These are phyloP conservation scores for Trichoderma sp. DNA, from an alignment of 2,329 filamentous ascomycete genomes.

Conservation along the genomic window DNA sequence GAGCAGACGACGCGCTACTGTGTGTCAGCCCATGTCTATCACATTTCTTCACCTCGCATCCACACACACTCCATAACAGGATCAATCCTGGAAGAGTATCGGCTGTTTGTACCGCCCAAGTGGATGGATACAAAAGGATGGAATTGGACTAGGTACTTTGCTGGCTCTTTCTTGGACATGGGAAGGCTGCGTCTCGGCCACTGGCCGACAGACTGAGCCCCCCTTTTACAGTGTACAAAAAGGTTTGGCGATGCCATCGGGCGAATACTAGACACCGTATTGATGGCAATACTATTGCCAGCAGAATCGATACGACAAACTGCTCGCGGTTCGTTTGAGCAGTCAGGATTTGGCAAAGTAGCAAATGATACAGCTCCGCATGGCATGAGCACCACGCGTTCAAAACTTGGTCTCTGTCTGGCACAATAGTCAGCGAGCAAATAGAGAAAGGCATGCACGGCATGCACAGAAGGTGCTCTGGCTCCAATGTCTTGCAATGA, in stretches of 20 bases:
- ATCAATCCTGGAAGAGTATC: slow-evolving; percentile 10
- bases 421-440: not conserved
- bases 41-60: slow-evolving; percentile 23
- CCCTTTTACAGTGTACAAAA: not conserved
- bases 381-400: not conserved
- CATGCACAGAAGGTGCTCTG: not conserved
- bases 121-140: not conserved
- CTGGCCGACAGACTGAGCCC: not conserved
- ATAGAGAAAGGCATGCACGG: not conserved
- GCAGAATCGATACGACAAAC: too few relatives aligned
- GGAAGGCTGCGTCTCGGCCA: not conserved
- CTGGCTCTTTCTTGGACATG: not conserved
- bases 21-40: slow-evolving; percentile 28
- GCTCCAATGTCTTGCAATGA: not conserved
- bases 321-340: too few relatives aligned
- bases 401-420: not conserved
- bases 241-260: not conserved
- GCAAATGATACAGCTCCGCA: not conserved
- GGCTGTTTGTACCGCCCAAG: not conserved
- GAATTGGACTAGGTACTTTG: not conserved
- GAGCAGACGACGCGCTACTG: slow-evolving; percentile 28
- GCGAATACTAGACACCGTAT: not conserved
- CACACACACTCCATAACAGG: slow-evolving; percentile 13
- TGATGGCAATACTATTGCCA: not conserved
- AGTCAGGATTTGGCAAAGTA: not conserved